Evolutionary conservation across 83 land plant genomes (phyloP).

Genomic region (Picea mariana): DNA sequence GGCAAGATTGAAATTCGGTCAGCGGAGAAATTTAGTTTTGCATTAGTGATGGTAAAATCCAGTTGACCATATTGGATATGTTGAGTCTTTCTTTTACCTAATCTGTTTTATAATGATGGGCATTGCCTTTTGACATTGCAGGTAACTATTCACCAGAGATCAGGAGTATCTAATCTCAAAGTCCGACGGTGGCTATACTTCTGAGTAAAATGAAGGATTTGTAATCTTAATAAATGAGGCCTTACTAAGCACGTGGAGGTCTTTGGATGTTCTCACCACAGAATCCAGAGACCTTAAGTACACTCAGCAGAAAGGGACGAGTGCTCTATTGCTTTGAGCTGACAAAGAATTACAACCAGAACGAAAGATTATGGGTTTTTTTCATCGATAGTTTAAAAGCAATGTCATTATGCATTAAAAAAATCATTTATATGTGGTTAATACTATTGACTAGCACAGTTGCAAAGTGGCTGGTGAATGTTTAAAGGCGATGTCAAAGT

Average conservation of each 20-base stretch:
- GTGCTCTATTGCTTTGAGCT: slow-evolving; percentile 83
- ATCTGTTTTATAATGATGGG: neutral
- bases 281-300: slow-evolving; percentile 51
- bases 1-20: too few relatives aligned
- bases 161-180: slow-evolving; percentile 80
- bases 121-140: slow-evolving; percentile 30
- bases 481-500: too few relatives aligned
- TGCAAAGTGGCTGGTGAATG: too few relatives aligned
- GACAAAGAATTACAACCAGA: slow-evolving; percentile 59
- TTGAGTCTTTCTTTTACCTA: neutral
- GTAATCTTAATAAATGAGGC: slow-evolving; percentile 71
- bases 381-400: neutral
- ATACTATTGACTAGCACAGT: too few relatives aligned
- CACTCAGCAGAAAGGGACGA: slow-evolving; percentile 52
- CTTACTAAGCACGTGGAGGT: slow-evolving; percentile 69
- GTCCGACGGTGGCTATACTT: slow-evolving; percentile 29
- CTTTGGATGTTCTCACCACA: slow-evolving; percentile 65
- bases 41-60: too few relatives aligned
- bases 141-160: slow-evolving; percentile 84
- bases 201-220: slow-evolving; percentile 95
- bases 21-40: too few relatives aligned
- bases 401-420: neutral
- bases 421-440: too few relatives aligned
- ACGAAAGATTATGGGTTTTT: slow-evolving; percentile 1
- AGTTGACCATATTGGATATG: too few relatives aligned